Evolutionary conservation across 2,329 filamentous ascomycete genomes (phyloP).

Genomic region (Ophiocordyceps camponoti-leonardi): DNA sequence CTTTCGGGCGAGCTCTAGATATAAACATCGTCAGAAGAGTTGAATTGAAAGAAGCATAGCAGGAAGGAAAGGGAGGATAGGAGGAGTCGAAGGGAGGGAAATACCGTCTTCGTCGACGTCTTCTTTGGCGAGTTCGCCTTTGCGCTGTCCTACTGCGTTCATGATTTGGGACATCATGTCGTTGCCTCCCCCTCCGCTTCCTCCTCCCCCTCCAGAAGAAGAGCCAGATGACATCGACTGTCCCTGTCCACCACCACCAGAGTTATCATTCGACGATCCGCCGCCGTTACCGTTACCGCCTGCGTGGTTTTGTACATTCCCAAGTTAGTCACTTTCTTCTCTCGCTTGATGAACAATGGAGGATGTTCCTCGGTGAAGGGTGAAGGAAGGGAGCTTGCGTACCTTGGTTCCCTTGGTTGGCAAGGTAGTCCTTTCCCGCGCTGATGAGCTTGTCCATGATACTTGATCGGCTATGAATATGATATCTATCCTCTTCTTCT

Average conservation of each 20-base stretch:
- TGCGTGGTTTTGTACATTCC: not conserved
- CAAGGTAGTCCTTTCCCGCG: slow-evolving; percentile 20
- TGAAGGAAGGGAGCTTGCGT: too few relatives aligned
- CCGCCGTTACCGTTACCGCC: slow-evolving; percentile 6
- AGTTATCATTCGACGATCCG: slow-evolving; percentile 3
- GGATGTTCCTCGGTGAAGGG: too few relatives aligned
- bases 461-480: slow-evolving; percentile 1
- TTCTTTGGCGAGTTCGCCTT: slow-evolving; percentile 27
- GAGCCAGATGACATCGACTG: slow-evolving; percentile 28
- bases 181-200: slow-evolving; percentile 17
- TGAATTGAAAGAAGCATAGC: too few relatives aligned
- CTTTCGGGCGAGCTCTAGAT: too few relatives aligned
- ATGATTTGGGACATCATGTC: slow-evolving; percentile 33
- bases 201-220: slow-evolving; percentile 8
- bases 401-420: slow-evolving; percentile 6
- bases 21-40: too few relatives aligned
- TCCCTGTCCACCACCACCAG: slow-evolving; percentile 14
- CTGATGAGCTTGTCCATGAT: slow-evolving; percentile 21
- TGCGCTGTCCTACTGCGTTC: slow-evolving; percentile 29
- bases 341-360: too few relatives aligned
- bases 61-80: too few relatives aligned
- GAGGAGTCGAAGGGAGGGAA: not conserved
- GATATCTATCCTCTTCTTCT: not conserved
- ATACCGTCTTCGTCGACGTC: slow-evolving; percentile 32
- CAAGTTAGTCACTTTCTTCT: not conserved